These are phyloP conservation scores for Nothophytophthora sp. DNA, from an alignment of 352 stramenopile species.

Conservation along the genomic window DNA sequence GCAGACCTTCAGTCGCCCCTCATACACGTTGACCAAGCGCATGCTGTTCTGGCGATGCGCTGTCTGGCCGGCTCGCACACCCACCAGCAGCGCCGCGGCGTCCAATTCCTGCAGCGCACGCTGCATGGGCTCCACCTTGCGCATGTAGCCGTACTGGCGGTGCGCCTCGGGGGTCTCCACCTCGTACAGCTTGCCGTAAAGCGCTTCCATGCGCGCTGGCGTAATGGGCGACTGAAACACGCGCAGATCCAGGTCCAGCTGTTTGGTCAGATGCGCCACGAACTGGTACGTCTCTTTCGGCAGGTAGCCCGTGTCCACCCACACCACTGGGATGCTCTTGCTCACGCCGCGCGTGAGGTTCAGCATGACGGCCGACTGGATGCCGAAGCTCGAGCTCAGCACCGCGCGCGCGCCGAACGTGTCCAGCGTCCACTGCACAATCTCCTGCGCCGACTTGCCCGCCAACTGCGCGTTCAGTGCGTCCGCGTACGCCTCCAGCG, in stretches of 20 bases:
- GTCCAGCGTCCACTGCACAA: slow-evolving; percentile 69
- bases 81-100: slow-evolving; percentile 67
- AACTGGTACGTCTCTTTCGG: slow-evolving; percentile 87
- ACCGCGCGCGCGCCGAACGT: slow-evolving; percentile 70
- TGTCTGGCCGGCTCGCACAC: slow-evolving; percentile 82
- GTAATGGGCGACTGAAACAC: slow-evolving; percentile 80
- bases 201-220: slow-evolving; percentile 80
- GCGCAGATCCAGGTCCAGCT: slow-evolving; percentile 68
- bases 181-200: slow-evolving; percentile 87
- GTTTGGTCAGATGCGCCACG: slow-evolving; percentile 57
- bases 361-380: slow-evolving; percentile 87
- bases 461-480: slow-evolving; percentile 62
- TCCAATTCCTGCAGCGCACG: slow-evolving; percentile 64
- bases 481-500: slow-evolving; percentile 65
- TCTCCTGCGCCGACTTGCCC: slow-evolving; percentile 52
- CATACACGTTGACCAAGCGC: slow-evolving; percentile 72
- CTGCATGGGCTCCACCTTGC: slow-evolving; percentile 90
- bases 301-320: slow-evolving; percentile 87
- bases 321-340: slow-evolving; percentile 68
- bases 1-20: slow-evolving; percentile 85
- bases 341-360: slow-evolving; percentile 59
- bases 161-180: slow-evolving; percentile 70
- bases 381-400: slow-evolving; percentile 87
- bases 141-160: slow-evolving; percentile 76
- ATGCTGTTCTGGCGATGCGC: slow-evolving; percentile 65